Evolutionary conservation across 2,329 filamentous ascomycete species (phyloP).

Genomic region (Monosporascus sp.): DNA sequence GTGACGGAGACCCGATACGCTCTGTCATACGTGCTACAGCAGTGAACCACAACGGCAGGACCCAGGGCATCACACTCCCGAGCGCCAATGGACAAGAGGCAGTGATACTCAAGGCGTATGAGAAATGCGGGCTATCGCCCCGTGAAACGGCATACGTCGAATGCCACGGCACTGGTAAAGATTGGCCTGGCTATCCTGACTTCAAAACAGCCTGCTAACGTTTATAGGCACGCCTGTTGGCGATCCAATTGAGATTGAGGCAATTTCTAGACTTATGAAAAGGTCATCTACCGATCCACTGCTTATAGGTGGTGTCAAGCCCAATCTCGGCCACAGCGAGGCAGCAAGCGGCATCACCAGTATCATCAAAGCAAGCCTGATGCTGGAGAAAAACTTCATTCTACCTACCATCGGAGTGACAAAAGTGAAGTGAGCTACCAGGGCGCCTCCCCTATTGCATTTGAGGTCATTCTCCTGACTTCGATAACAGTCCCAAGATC

Average conservation of each 20-base stretch:
- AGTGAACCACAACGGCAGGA: constrained; percentile 13
- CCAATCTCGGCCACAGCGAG: too few species aligned
- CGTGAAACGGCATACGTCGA: constrained; percentile 5
- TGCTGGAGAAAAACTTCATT: not conserved
- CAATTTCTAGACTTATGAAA: not conserved
- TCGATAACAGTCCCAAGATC: not conserved
- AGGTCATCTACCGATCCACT: not conserved
- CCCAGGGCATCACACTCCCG: constrained; percentile 17
- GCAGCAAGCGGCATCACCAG: not conserved
- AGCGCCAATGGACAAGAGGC: constrained; percentile 6
- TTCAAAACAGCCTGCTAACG: too few species aligned
- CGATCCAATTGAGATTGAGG: constrained; percentile 3
- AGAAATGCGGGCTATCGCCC: constrained; percentile 2
- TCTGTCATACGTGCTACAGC: constrained; percentile 12
- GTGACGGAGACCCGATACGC: constrained; percentile 11
- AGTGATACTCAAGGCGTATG: constrained; percentile 5
- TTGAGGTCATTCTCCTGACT: not conserved
- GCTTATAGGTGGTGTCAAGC: not conserved
- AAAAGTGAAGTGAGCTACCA: not conserved
- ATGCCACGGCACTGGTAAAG: constrained; percentile 3
- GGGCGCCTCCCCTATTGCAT: too few species aligned
- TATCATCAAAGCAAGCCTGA: not conserved
- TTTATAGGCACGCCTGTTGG: not conserved
- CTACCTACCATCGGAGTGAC: not conserved
- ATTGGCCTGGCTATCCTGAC: too few species aligned